Percentiles rank a stretch among this genome's conserved stretches.
Conservation (phyloP, 305 asterid genomes). For the Fraxinus albicans region DNA sequence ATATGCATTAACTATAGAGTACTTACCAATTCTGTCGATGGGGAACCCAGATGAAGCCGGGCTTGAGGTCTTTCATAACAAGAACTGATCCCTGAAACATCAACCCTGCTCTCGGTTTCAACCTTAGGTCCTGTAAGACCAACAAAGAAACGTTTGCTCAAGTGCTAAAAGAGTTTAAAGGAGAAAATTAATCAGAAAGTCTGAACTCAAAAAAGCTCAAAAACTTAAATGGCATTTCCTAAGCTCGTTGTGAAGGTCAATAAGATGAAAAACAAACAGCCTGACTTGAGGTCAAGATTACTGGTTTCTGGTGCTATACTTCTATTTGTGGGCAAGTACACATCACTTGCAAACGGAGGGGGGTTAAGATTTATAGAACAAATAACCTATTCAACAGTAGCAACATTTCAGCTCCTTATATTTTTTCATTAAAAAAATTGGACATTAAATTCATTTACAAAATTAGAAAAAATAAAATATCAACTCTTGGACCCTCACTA, state of each 20-base stretch:
- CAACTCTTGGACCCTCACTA: not conserved
- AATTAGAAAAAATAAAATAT: not conserved
- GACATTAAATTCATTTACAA: not conserved
- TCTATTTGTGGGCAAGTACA: not conserved
- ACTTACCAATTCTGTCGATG: conserved; percentile 23
- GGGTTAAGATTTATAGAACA: not conserved
- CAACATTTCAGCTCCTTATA: not conserved
- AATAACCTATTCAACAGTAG: not conserved
- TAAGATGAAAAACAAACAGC: not conserved
- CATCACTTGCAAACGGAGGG: conserved; percentile 1
- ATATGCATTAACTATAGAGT: not conserved
- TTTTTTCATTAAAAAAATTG: not conserved
- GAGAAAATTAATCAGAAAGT: not conserved
- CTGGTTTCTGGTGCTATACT: not conserved
- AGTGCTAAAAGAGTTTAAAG: not conserved
- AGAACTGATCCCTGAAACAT: conserved; percentile 35
- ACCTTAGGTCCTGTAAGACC: conserved; percentile 39
- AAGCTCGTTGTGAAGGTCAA: not conserved
- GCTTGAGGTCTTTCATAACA: conserved; percentile 24
- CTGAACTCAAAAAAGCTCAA: not conserved
- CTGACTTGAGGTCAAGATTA: not conserved
- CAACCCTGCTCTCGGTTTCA: conserved; percentile 36
- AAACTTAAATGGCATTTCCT: not conserved
- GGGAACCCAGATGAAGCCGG: conserved; percentile 27
- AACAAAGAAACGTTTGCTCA: conserved; percentile 9